Evolutionary conservation across 495 filamentous ascomycete genomes (phyloP), one percentile per base, ranked within the genome.

Genomic region (Niebla homalea): DNA sequence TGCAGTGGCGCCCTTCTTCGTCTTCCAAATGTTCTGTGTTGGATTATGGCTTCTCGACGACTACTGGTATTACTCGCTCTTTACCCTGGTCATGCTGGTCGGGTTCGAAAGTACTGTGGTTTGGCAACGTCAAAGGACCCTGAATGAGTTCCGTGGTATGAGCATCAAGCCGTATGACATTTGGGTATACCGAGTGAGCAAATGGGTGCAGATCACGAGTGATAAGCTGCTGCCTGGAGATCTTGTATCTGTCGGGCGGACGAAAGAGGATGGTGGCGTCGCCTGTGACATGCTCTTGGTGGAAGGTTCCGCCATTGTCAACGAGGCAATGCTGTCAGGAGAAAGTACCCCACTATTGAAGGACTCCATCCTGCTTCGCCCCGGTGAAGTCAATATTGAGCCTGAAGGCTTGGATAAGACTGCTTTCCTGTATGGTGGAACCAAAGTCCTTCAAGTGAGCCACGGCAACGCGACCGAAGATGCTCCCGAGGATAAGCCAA

Each of bases 31-130:
- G 37, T 99, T 99, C 72, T 97, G 93, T 56, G 92, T 99, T 50
- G 92, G 93, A 23, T 70, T 99, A 52, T 99, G 92, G 92, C 87
- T 96, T 83, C 65, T 99, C 65, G 92, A 99, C 65, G 92, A 99
- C 68, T 97, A 96, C 69, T 99, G 92, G 92, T 99, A 99, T 70
- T 99, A 97, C 65, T 99, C 92, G 52, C 75, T 99, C 12, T 99
- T 99, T 62, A 97, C 92, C 2, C 80, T 97, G 19, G 90, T 96
- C 70, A 97, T 97, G 92, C 80, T 99, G 32, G 83, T 97, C 53
- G 83, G 78, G 41, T 99, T 99, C 62, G 92, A 99, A 71, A 94
- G 89, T 65, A 99, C 92, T 7, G 92, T 99, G 16, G 92, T 99
- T 11, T 99, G 92, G 92, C 92, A 99, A 70, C 80, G 92, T 51